Conservation (phyloP, 2,329 filamentous ascomycete species). For the Emydomyces testavorans region DNA sequence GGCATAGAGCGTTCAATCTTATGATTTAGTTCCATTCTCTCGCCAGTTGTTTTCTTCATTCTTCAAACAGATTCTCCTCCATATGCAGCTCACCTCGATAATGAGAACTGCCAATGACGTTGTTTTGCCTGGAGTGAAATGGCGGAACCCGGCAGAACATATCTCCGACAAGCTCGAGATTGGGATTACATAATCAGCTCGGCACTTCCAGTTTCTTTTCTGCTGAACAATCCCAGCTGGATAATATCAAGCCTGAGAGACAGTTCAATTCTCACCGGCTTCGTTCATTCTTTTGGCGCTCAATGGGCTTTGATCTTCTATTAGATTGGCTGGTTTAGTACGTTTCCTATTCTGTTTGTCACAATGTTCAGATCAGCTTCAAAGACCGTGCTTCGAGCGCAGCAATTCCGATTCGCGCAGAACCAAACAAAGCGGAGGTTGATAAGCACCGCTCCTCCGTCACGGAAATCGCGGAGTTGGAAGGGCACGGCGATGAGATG, state of each 20-base stretch:
- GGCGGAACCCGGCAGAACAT: too few relatives aligned
- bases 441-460: slow-evolving; percentile 44
- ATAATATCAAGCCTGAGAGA: not conserved
- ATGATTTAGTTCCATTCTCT: not conserved
- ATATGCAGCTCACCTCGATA: too few relatives aligned
- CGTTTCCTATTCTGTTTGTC: slow-evolving; percentile 2
- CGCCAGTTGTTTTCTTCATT: not conserved
- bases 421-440: slow-evolving; percentile 33
- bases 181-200: slow-evolving; percentile 6
- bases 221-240: slow-evolving; percentile 10
- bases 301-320: slow-evolving; percentile 7
- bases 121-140: too few relatives aligned
- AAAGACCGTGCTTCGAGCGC: slow-evolving; percentile 17
- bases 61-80: too few relatives aligned
- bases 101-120: too few relatives aligned
- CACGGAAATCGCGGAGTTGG: slow-evolving; percentile 64
- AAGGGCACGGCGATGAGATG: slow-evolving; percentile 64
- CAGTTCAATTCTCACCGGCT: not conserved
- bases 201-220: slow-evolving; percentile 6
- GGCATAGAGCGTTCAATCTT: not conserved
- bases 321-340: slow-evolving; percentile 1
- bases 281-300: slow-evolving; percentile 6
- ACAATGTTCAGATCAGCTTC: slow-evolving; percentile 20
- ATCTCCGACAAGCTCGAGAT: too few relatives aligned
- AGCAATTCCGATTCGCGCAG: slow-evolving; percentile 18